Evolutionary conservation across 2,329 filamentous ascomycete genomes (phyloP), one percentile per base, ranked within the genome.

Genomic region (Ilyonectria robusta): DNA sequence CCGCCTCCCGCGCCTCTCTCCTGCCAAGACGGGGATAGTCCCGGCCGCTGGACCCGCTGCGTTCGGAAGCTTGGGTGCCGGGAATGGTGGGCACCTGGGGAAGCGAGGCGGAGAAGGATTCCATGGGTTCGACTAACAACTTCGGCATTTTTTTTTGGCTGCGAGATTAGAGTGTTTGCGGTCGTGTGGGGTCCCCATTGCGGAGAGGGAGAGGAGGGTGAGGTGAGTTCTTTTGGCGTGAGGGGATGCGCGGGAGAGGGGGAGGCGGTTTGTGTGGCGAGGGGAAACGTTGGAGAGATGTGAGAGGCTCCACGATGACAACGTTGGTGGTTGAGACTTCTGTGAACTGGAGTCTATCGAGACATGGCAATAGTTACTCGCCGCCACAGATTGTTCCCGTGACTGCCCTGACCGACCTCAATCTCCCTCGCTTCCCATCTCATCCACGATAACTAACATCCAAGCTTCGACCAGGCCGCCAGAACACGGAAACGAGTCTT

Each of bases 31-130:
- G 33, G 60, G 72, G 31, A 65, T 70, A 40, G 64, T 6, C 33
- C 58, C 62, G 59, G 65, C 35, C 65, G 21, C 6, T 7, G 1
- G 23, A 35, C 57, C 70, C 67, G 58, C 70, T 59, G 70, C 51
- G 9, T 13, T 31, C 70, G 65, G 57, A 57, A 61, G 50, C 21
- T 62, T 37, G 31, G 37, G 48, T 72, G 72, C 72, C 70, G 70
- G 68, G 57, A 64, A 58, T 53, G 70, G 51, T 59, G 62, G 57
- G 57, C 58, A 59, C 37, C 31, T 33, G 31, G 31, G 31, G 31
- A 33, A 26, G 46, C 8, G 46, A 23, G 26, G 10, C 21, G 21
- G 21, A 9, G 21, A 15, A 51, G 17, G 48, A 48, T 37, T 44
- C 26, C 26, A 26, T 26, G 23, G 26, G 37, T 46, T 35, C 23